Evolutionary conservation across 2,329 filamentous ascomycete species (phyloP).

Genomic region (Paracamarosporium sp.): DNA sequence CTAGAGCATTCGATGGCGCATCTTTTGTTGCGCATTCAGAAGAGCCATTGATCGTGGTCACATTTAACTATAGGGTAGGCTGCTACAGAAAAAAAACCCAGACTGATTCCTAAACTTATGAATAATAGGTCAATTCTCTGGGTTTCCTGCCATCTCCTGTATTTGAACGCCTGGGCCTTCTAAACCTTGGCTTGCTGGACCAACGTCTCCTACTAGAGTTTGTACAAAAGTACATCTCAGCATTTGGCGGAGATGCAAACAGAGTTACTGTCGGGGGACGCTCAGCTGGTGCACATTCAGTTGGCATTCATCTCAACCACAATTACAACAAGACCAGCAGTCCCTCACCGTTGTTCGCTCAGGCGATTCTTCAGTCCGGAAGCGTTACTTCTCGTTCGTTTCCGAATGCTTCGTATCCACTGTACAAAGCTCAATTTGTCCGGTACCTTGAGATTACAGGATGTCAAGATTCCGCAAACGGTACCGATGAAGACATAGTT

Average conservation of each 20-base stretch:
- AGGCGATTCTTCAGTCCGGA: conserved; percentile 36
- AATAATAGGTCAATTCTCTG: conserved; percentile 26
- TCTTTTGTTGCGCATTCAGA: conserved; percentile 32
- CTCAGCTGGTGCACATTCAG: conserved; percentile 41
- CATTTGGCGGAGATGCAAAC: conserved; percentile 48
- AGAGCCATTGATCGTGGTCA: conserved; percentile 32
- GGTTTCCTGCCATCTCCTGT: conserved; percentile 32
- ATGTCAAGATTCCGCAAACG: conserved; percentile 22
- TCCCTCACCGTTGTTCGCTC: conserved; percentile 29
- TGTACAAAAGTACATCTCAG: conserved; percentile 46
- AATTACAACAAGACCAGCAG: conserved; percentile 33
- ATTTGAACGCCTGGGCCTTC: conserved; percentile 31
- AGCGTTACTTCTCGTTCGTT: conserved; percentile 35
- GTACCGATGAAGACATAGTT: conserved; percentile 40
- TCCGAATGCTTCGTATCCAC: conserved; percentile 33
- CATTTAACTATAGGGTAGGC: conserved; percentile 35
- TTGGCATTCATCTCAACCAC: conserved; percentile 36
- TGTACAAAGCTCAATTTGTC: conserved; percentile 34
- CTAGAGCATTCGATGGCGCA: conserved; percentile 34
- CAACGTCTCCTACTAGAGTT: conserved; percentile 38
- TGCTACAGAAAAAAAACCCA: neutral
- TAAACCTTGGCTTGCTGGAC: conserved; percentile 36
- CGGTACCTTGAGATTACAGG: conserved; percentile 24
- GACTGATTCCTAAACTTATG: neutral
- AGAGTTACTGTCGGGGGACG: conserved; percentile 48